Conservation (phyloP, 2,329 filamentous ascomycete species). For the Beauveria scarabaeidicola region DNA sequence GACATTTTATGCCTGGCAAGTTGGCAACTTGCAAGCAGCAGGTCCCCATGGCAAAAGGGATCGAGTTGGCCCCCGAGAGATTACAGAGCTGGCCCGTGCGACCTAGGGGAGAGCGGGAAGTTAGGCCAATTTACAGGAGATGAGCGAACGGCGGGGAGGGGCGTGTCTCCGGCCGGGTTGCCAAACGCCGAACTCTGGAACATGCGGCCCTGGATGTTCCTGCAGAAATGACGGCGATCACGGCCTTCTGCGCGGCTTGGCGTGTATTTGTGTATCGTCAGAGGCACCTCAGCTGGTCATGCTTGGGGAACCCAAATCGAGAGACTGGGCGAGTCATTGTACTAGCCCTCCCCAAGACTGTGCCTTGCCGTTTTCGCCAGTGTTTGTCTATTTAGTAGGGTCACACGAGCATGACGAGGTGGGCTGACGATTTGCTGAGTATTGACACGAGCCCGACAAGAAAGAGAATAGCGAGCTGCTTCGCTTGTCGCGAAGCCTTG, state of each 20-base stretch:
- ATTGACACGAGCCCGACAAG: background rate
- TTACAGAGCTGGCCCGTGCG: conserved; percentile 5
- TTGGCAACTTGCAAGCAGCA: too few relatives aligned
- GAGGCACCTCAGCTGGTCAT: background rate
- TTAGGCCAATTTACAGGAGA: conserved; percentile 8
- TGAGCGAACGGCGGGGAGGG: conserved; percentile 1
- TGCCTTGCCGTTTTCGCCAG: background rate
- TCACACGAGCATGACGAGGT: background rate
- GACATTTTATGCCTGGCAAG: too few relatives aligned
- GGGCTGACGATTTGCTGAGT: background rate
- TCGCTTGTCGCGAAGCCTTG: background rate
- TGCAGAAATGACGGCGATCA: background rate
- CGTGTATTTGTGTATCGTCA: background rate
- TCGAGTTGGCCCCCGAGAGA: background rate
- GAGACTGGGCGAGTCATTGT: background rate
- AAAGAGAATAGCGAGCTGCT: background rate
- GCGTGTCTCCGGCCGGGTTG: background rate
- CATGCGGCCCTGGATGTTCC: background rate
- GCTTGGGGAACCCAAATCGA: background rate
- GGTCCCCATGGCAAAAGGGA: background rate
- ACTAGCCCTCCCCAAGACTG: background rate
- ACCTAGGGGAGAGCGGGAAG: background rate
- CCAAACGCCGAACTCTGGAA: background rate
- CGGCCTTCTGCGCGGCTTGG: background rate
- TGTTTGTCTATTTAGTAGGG: background rate